Evolutionary conservation across 2,329 filamentous ascomycete species (phyloP).

Genomic region (Trichoderma aggressivum): DNA sequence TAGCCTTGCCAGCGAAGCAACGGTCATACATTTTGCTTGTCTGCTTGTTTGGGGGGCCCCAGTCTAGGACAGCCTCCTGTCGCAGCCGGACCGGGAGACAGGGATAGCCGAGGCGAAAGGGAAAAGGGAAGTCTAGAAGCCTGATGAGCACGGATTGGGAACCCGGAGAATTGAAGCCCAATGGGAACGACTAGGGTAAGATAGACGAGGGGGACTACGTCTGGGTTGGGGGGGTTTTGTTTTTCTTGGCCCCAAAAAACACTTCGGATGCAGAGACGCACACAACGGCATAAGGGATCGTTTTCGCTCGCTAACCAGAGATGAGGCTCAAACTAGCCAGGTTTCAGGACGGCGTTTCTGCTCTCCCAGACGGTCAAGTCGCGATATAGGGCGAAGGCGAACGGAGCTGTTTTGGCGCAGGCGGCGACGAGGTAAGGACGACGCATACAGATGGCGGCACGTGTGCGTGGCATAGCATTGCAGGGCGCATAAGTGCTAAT

Average conservation of each 20-base stretch:
- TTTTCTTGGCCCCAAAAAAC: not conserved
- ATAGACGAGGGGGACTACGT: not conserved
- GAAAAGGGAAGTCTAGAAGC: not conserved
- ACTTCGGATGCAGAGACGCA: not conserved
- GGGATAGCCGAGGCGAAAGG: not conserved
- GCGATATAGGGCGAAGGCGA: not conserved
- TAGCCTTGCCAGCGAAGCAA: constrained; percentile 18
- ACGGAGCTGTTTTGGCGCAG: not conserved
- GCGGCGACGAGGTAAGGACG: not conserved
- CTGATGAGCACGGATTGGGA: not conserved
- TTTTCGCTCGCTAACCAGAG: not conserved
- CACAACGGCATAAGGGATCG: not conserved
- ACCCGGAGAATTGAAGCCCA: constrained; percentile 19
- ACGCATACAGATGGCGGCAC: constrained; percentile 20
- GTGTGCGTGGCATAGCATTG: constrained; percentile 23
- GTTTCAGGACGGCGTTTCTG: not conserved
- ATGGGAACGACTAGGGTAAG: constrained; percentile 6
- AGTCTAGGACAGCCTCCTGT: not conserved
- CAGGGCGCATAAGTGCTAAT: constrained; percentile 21
- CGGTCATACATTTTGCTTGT: not conserved
- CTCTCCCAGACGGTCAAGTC: not conserved
- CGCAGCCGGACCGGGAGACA: not conserved
- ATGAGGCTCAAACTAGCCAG: not conserved
- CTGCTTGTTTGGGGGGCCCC: not conserved
- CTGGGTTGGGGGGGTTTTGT: not conserved